Conservation (phyloP, 2,329 filamentous ascomycete species). For the Tolypocladium tropicale region DNA sequence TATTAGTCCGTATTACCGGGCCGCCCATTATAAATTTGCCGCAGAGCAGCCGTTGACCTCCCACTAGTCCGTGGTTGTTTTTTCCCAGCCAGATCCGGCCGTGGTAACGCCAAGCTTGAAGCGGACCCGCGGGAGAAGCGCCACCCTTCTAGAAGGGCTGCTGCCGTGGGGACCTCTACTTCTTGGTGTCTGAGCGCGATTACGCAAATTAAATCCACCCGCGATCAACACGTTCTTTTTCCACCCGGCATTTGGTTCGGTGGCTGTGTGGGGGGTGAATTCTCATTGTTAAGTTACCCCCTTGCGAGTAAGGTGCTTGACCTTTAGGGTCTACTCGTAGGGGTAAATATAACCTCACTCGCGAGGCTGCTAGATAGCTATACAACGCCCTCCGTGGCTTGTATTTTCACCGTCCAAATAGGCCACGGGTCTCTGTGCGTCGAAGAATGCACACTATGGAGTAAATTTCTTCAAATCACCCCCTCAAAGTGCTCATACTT, state of each 20-base stretch:
- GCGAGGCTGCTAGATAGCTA: no score
- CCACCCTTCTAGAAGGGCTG: not conserved
- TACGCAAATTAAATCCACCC: not conserved
- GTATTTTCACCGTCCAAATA: no score
- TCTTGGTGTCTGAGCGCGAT: not conserved
- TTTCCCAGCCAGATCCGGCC: not conserved
- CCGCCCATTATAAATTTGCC: not conserved
- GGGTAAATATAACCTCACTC: no score
- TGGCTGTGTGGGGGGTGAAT: no score
- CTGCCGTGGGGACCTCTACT: not conserved
- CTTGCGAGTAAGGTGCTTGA: no score
- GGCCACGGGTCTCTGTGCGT: no score
- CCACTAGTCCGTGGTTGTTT: not conserved
- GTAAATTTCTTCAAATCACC: no score
- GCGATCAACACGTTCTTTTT: not conserved
- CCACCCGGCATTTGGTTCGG: not conserved
- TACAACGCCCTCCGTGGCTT: no score
- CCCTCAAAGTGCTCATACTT: no score
- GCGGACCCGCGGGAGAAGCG: not conserved
- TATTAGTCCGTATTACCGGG: not conserved
- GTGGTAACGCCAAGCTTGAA: not conserved
- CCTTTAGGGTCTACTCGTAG: no score
- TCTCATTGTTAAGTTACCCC: no score
- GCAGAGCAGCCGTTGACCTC: not conserved
- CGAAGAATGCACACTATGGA: no score